Conservation (phyloP, 768 basidiomycete genomes). For the Russula emetica region DNA sequence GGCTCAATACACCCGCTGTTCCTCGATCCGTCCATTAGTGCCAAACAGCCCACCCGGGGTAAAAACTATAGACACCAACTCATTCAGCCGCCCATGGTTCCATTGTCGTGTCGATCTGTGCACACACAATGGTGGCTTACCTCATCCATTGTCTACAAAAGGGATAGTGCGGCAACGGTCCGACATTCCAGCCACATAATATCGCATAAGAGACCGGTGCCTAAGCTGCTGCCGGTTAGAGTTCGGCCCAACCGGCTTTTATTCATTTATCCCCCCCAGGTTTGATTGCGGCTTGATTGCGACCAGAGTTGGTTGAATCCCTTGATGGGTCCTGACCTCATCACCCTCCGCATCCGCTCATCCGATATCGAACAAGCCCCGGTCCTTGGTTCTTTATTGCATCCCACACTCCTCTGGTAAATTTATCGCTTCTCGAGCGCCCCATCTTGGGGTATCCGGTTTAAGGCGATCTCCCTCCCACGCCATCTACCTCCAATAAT, state of each 20-base stretch:
- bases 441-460: not conserved
- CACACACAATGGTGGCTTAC: not conserved
- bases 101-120: not conserved
- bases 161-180: not conserved
- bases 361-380: not conserved
- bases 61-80: not conserved
- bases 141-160: not conserved
- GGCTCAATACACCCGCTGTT: not conserved
- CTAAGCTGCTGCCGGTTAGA: not conserved
- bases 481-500: not conserved
- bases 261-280: conserved; percentile 6
- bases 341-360: not conserved
- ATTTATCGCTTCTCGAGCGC: not conserved
- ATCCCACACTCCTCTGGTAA: not conserved
- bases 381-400: not conserved
- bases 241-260: conserved; percentile 17
- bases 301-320: not conserved
- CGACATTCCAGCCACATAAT: not conserved
- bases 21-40: not conserved
- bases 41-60: not conserved
- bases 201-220: conserved; percentile 7
- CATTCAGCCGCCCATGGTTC: not conserved
- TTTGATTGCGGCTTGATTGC: not conserved
- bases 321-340: not conserved
- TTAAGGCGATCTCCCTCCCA: not conserved